Evolutionary conservation across 306 rosid genomes (phyloP).

Genomic region (Hippophae tibetana): DNA sequence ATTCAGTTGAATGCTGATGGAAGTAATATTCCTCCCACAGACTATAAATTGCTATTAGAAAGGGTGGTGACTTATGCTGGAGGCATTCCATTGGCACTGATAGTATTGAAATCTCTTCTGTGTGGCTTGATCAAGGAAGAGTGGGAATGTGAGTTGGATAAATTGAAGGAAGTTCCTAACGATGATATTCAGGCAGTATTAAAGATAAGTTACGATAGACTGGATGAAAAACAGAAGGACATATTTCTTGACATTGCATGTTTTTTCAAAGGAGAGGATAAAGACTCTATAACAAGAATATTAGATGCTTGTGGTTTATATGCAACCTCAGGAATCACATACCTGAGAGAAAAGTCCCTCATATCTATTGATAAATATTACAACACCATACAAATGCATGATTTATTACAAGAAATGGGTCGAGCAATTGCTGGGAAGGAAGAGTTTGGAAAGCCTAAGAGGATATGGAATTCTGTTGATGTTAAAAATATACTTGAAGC

Average conservation of each 20-base stretch:
- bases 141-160: neutral
- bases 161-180: neutral
- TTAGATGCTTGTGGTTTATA: constrained; percentile 12
- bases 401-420: too few relatives aligned
- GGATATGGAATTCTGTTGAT: too few relatives aligned
- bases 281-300: constrained; percentile 12
- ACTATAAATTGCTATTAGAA: too few relatives aligned
- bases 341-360: constrained; percentile 23
- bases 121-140: too few relatives aligned
- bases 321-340: constrained; percentile 13
- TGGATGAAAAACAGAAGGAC: neutral
- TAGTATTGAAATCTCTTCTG: too few relatives aligned
- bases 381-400: neutral
- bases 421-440: too few relatives aligned
- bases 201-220: neutral
- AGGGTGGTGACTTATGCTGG: too few relatives aligned
- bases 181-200: neutral
- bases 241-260: neutral
- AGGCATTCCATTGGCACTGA: too few relatives aligned
- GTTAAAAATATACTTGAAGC: too few relatives aligned
- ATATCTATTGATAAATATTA: neutral
- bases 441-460: too few relatives aligned
- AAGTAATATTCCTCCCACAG: too few relatives aligned
- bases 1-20: too few relatives aligned
- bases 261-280: neutral